Evolutionary conservation across 2,329 filamentous ascomycete species (phyloP).

Genomic region (Fusarium floridanum): DNA sequence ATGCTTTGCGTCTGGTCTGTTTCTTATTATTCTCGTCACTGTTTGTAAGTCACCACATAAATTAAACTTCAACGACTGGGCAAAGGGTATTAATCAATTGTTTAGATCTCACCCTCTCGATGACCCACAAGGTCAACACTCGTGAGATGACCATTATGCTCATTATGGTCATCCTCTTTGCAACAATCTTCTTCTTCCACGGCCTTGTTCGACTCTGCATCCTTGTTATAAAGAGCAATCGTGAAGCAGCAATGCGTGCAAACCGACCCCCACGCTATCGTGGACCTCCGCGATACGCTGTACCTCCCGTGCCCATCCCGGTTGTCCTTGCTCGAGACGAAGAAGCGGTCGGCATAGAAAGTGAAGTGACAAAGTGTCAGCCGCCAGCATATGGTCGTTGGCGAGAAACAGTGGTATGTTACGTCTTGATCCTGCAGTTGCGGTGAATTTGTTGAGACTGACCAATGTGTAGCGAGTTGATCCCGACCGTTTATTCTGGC

Average conservation of each 20-base stretch:
- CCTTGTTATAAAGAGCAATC: slow-evolving; percentile 66
- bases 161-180: slow-evolving; percentile 80
- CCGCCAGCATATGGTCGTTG: slow-evolving; percentile 90
- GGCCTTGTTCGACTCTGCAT: slow-evolving; percentile 80
- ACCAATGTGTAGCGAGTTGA: slow-evolving; percentile 73
- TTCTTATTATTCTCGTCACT: slow-evolving; percentile 69
- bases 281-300: slow-evolving; percentile 71
- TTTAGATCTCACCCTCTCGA: slow-evolving; percentile 78
- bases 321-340: slow-evolving; percentile 82
- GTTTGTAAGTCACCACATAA: slow-evolving; percentile 69
- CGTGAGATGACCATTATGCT: slow-evolving; percentile 84
- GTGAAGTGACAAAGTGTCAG: slow-evolving; percentile 67
- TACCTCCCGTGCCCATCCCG: slow-evolving; percentile 80
- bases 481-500: slow-evolving; percentile 85
- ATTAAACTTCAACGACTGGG: background rate
- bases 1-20: slow-evolving; percentile 74
- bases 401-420: slow-evolving; percentile 83
- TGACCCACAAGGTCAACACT: slow-evolving; percentile 72
- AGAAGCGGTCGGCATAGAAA: slow-evolving; percentile 71
- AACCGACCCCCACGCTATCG: slow-evolving; percentile 60
- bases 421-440: background rate
- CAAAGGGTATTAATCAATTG: background rate
- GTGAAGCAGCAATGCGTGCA: slow-evolving; percentile 38
- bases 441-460: slow-evolving; percentile 6
- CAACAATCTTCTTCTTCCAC: slow-evolving; percentile 85